Percentiles rank a stretch among this genome's conserved stretches.
These are phyloP conservation scores for Gillenia trifoliata DNA, from an alignment of 306 rosid species.

Conservation along the genomic window DNA sequence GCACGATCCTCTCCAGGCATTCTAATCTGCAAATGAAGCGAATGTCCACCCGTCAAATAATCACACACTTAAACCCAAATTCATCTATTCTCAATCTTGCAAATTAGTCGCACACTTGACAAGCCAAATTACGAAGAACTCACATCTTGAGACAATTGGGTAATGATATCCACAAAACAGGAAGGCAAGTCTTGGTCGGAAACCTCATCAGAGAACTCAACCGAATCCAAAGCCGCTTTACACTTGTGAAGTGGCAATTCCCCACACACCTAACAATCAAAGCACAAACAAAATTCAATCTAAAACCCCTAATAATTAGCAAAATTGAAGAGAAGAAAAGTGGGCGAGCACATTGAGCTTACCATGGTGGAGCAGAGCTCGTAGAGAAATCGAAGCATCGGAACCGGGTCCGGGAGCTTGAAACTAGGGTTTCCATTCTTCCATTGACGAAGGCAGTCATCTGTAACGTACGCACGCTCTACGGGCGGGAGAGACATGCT, in stretches of 20 bases:
- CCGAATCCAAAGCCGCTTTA: constrained; percentile 81
- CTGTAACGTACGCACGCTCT: constrained; percentile 58
- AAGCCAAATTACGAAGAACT: constrained; percentile 29
- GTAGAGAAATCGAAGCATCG: constrained; percentile 84
- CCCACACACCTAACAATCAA: constrained; percentile 71
- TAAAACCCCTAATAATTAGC: constrained; percentile 8
- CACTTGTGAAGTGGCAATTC: constrained; percentile 88
- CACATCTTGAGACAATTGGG: constrained; percentile 97
- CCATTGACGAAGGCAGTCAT: constrained; percentile 86
- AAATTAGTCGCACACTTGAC: background rate
- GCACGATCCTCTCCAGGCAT: constrained; percentile 79
- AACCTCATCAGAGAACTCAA: constrained; percentile 46
- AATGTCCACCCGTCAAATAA: constrained; percentile 3
- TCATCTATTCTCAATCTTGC: background rate
- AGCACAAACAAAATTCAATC: constrained; percentile 2
- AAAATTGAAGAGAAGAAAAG: background rate
- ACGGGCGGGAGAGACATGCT: constrained; percentile 72
- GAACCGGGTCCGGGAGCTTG: constrained; percentile 60
- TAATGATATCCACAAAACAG: constrained; percentile 74
- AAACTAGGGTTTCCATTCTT: constrained; percentile 53
- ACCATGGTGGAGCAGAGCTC: constrained; percentile 95
- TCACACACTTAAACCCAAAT: background rate
- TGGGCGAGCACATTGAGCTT: constrained; percentile 13
- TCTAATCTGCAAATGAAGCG: constrained; percentile 62
- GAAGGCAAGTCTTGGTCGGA: constrained; percentile 65